phyloP scores from a whole-genome alignment of 345 rosid species.

The Lumnitzera littorea region DNA sequence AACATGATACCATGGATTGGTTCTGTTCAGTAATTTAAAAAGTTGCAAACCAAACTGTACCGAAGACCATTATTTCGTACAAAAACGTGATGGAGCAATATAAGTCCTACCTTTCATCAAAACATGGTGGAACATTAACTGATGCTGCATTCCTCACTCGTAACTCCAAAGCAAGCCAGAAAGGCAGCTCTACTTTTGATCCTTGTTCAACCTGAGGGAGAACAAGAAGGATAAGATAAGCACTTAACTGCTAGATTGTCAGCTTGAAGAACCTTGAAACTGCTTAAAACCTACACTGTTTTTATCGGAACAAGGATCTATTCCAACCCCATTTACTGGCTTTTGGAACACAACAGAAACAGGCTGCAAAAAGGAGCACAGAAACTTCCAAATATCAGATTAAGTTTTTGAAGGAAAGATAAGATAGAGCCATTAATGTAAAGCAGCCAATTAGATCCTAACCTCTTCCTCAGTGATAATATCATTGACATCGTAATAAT shows the following conservation, averaged over 20 bases:
- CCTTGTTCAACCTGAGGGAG: slow-evolving; percentile 60
- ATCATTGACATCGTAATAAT: slow-evolving; percentile 65
- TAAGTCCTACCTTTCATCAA: slow-evolving; percentile 54
- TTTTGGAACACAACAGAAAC: slow-evolving; percentile 54
- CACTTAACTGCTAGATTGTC: not conserved
- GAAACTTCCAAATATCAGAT: not conserved
- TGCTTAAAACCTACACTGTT: slow-evolving; percentile 35
- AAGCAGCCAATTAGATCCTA: not conserved
- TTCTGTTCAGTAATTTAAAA: too few relatives aligned
- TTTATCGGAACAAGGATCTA: slow-evolving; percentile 69
- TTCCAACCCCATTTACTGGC: slow-evolving; percentile 59
- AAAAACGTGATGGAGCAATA: not conserved
- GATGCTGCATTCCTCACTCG: slow-evolving; percentile 56
- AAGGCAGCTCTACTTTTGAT: slow-evolving; percentile 63
- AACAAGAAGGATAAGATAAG: not conserved
- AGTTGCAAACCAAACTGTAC: too few relatives aligned
- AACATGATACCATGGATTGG: too few relatives aligned
- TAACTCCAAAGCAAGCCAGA: slow-evolving; percentile 82
- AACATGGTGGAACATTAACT: slow-evolving; percentile 61
- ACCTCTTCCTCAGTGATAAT: slow-evolving; percentile 81
- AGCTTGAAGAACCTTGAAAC: not conserved
- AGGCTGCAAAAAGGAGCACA: slow-evolving; percentile 27
- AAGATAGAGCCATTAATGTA: not conserved
- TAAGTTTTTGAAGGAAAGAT: not conserved
- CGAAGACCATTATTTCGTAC: not conserved